Base-by-base conservation (phyloP, 306 rosid genomes). In the Vigna unguiculata region DNA sequence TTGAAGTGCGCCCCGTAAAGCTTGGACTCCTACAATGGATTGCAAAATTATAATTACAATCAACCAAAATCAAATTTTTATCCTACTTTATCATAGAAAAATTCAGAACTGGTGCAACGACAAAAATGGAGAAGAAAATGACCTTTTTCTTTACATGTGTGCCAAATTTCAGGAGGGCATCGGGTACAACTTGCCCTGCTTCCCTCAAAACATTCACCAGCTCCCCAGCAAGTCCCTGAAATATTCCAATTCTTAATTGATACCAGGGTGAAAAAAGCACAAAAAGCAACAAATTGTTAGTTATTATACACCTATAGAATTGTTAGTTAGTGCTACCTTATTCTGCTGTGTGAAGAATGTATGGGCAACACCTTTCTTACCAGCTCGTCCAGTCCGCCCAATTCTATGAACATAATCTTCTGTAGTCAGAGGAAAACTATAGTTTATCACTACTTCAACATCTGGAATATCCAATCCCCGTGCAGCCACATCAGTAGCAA, bases 401-500 rank as follows among this genome's bases (percentile, higher is more conserved):
- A 96, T 96, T 85, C 96, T 87, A 84, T 89, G 99, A 62, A 96
- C 98, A 76, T 96, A 96, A 85, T 96, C 98, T 78, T 91, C 99
- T 3, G 96, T 91, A 17, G 97, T 96, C 34, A 92, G 93, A 61
- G 93, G 98, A 84, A 92, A 96, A 76, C 98, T 96, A 75, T 87
- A 95, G 84, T 92, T 96, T 79, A 96, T 91, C 78, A 92, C 99
- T 19, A 91, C 99, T 84, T 92, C 98, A 38, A 96, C 99, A 71
- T 92, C 97, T 13, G 98, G 98, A 83, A 92, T 96, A 81, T 96
- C 99, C 87, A 96, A 91, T 78, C 97, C 97, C 14, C 98, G 92
- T 38, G 99, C 99, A 12, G 96, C 99, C 72, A 96, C 99, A 79
- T 96, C 99, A 51, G 98, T 96, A 41, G 98, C 99, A 86, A 96